Base-by-base conservation (phyloP, 257 asterid genomes). In the Dorcoceras hygrometricum region DNA sequence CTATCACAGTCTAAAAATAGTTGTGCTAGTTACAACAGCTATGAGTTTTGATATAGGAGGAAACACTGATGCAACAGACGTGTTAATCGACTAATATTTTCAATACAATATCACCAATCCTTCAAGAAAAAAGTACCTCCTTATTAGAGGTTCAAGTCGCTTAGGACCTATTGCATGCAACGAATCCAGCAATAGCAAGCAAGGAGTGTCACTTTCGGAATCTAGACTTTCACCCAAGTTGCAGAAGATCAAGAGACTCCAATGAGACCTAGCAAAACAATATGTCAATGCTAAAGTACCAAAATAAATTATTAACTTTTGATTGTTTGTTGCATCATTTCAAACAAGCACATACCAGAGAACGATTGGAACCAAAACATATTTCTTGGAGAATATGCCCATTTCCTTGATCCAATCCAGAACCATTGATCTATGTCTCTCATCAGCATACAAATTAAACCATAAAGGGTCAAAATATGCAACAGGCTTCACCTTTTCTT, bases 241-340 rank as follows among this genome's bases (percentile, higher is more conserved):
- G 67, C 95, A 86, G 26, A 84, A 69, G 81, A 90, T 86, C 74
- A 90, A 68, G 56, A 90, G 97, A 77, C 80, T 84, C 95, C 96
- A 87, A 32, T 87, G 95, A 12, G 78, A 78, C 95, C 97, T 87
- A 65, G 54, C 59, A 62, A 65, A 73, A 55, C 24, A 14, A 61
- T 32, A 78, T 70, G 34, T 63, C 10, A 58, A 55, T 10, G 22
- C 25, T 23, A 63, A 18, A 48, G 34, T 23, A 61, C 20, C 31
- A 23, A 7, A 11, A 36, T 31, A 26, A 46, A 22, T 6, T 23
- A 28, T n/a, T 32, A 51, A 63, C 55, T 27, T 55, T 1, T 28
- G 28, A 1, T 57, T 58, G 51, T 46, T 48, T 10, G 32, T 23
- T 24, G 8, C 57, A 34, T 53, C 31, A 27, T 28, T 29, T 34